Conservation (phyloP, 352 stramenopile species). For the Pythium coloratum region DNA sequence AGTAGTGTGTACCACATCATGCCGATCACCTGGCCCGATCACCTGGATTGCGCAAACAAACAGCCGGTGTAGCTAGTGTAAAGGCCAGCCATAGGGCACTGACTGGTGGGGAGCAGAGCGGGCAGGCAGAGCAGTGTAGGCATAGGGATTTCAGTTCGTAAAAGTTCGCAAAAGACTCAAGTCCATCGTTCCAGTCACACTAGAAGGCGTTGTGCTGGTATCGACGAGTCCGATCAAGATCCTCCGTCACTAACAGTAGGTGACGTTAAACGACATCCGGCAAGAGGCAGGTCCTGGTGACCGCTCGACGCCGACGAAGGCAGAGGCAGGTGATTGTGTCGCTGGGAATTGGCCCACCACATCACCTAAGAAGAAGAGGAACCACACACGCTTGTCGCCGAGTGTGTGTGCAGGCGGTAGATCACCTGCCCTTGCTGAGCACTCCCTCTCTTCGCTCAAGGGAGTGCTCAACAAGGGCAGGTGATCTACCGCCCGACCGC, state of each 20-base stretch:
- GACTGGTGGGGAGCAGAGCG: too few relatives aligned
- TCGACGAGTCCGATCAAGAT: neutral
- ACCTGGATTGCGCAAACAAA: neutral
- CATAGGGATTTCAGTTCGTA: too few relatives aligned
- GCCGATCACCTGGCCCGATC: too few relatives aligned
- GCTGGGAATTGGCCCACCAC: neutral
- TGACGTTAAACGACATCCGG: slow-evolving; percentile 14
- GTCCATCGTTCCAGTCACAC: neutral
- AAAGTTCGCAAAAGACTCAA: neutral
- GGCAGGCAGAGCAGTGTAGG: too few relatives aligned
- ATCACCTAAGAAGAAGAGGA: neutral
- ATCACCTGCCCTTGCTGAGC: too few relatives aligned
- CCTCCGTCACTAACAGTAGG: slow-evolving; percentile 16
- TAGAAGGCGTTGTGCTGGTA: neutral
- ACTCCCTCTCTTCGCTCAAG: too few relatives aligned
- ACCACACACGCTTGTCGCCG: neutral
- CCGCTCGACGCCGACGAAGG: slow-evolving; percentile 7
- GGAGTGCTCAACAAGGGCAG: neutral
- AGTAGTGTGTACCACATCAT: neutral
- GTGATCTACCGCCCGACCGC: neutral
- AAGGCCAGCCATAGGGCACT: too few relatives aligned
- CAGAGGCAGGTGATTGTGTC: neutral
- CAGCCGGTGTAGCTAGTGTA: too few relatives aligned
- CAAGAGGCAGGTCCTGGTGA: slow-evolving; percentile 2
- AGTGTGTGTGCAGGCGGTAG: too few relatives aligned